Percentiles rank a stretch among this genome's conserved stretches.
These are phyloP conservation scores for Chionographis japonica DNA, from an alignment of 106 monocot genomes.

Conservation along the genomic window DNA sequence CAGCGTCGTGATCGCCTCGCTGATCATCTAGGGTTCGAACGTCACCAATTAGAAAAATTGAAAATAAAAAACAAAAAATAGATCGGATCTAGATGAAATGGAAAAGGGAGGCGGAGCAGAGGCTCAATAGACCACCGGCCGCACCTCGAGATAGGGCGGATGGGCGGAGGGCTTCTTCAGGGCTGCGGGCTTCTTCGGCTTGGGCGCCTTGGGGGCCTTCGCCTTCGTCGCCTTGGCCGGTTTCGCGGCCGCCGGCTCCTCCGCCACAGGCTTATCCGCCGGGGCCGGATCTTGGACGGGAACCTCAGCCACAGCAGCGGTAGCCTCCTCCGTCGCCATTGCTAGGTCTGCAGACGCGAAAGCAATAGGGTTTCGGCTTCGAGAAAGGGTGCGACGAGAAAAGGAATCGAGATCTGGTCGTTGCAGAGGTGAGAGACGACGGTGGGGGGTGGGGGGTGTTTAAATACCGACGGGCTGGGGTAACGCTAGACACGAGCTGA, in stretches of 20 bases:
- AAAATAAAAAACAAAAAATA: background rate
- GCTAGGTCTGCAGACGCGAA: background rate
- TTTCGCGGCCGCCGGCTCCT: background rate
- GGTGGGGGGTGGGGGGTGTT: background rate
- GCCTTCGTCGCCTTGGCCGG: slow-evolving; percentile 16
- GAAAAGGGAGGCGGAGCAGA: background rate
- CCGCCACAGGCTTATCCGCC: background rate
- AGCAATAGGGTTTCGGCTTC: background rate
- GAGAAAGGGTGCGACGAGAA: background rate
- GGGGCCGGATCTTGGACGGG: slow-evolving; percentile 5
- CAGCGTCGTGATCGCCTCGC: slow-evolving; percentile 54
- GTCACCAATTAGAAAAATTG: background rate
- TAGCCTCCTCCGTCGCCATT: slow-evolving; percentile 27
- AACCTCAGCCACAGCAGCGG: slow-evolving; percentile 7
- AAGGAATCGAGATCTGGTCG: background rate
- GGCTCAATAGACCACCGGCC: no score
- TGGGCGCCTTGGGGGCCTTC: slow-evolving; percentile 26
- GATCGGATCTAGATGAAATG: background rate
- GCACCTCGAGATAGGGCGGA: slow-evolving; percentile 79
- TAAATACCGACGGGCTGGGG: slow-evolving; percentile 23
- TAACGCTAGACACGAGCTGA: slow-evolving; percentile 9
- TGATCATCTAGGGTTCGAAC: slow-evolving; percentile 51
- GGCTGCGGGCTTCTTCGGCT: slow-evolving; percentile 37
- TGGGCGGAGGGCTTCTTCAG: slow-evolving; percentile 54
- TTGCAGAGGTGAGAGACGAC: background rate